Evolutionary conservation across 1,284 basidiomycete species (phyloP), one percentile per base, ranked within the genome.

Genomic region (Heliocybe sulcata): DNA sequence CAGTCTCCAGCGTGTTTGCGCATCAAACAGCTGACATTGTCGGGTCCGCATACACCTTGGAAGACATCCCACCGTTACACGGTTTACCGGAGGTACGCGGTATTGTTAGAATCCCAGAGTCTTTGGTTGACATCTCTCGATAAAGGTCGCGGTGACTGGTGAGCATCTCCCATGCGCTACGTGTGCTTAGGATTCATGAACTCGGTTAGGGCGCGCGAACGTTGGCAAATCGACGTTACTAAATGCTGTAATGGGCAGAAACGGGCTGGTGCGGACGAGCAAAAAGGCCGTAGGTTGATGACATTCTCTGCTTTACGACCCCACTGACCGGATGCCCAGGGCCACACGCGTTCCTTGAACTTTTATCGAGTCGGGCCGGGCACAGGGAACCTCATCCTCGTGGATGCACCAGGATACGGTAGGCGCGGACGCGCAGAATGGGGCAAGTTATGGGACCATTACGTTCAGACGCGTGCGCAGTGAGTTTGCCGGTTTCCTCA

Each of bases 351-450:
- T 59, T 67, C 81, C 4, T 69, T 90, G 51, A 87, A 90, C 59
- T 90, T 89, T 63, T 90, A 80, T 64, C 75, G 79, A 45, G 77
- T 88, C 20, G 85, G 84, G 2, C 60, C 70, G 4, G 67, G 71
- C 14, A 78, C 79, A 11, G 80, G 80, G 31, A 74, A 79, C 33
- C 72, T 87, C 25, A 64, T 89, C 20, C 69, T 91, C 1, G 87
- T 90, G 4, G 88, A 91, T 60, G 77, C 88, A 9, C 88, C 88
- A 2, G 88, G 88, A 6, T 91, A 90, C 63, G 88, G 88, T 49
- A 67, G 74, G n/a, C 75, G 86, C 54, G 87, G 88, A 10, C 76
- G 85, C 48, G 74, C 76, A 25, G 84, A 88, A 68, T 90, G 87
- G 87, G 87, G 88, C 1, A 62, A 71, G 33, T 60, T 88, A 1